Evolutionary conservation across 805 yeast species (phyloP).

Genomic region (Tetrapisispora arboricola): DNA sequence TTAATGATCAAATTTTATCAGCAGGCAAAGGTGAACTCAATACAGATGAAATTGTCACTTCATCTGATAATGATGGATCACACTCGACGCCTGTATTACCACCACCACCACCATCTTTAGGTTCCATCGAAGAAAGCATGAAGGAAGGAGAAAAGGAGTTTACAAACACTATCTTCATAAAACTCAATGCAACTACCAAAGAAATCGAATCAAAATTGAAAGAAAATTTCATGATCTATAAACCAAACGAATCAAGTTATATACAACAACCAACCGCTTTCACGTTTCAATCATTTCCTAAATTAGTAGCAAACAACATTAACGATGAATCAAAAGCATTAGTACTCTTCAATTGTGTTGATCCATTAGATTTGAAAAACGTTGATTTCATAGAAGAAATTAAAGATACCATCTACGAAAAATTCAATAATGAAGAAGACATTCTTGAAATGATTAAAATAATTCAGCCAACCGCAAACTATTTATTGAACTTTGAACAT

Average conservation of each 20-base stretch:
- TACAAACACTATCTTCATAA: constrained; percentile 21
- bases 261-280: neutral
- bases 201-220: neutral
- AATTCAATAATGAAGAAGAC: constrained; percentile 35
- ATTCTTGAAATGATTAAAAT: constrained; percentile 34
- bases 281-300: constrained; percentile 30
- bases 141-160: neutral
- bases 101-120: neutral
- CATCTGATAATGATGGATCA: neutral
- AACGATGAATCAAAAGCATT: constrained; percentile 37
- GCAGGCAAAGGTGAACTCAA: neutral
- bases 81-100: neutral
- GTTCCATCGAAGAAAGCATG: neutral
- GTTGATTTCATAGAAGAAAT: constrained; percentile 40
- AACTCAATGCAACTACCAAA: constrained; percentile 3
- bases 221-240: constrained; percentile 8
- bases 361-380: constrained; percentile 52
- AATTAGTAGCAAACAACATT: constrained; percentile 24
- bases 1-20: neutral
- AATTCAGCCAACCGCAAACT: constrained; percentile 43
- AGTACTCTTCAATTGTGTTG: constrained; percentile 54
- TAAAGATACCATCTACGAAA: constrained; percentile 36
- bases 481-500: constrained; percentile 35
- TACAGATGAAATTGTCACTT: neutral
- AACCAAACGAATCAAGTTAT: constrained; percentile 15